Evolutionary conservation across 2,329 filamentous ascomycete genomes (phyloP).

Genomic region (Hymenoscyphus fraxineus): DNA sequence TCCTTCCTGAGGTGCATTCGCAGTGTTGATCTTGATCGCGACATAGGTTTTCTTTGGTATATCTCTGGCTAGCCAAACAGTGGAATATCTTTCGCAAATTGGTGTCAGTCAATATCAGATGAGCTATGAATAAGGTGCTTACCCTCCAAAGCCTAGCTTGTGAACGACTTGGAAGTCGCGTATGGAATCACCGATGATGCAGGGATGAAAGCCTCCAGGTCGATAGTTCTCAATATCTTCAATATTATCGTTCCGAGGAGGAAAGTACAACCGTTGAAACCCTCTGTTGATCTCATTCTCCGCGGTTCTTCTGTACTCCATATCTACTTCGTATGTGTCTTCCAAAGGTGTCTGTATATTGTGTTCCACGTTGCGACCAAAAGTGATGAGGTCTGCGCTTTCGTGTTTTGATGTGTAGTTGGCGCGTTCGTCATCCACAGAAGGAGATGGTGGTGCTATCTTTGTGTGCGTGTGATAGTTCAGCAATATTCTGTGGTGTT

Average conservation of each 20-base stretch:
- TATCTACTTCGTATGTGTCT: background rate
- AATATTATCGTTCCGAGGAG: background rate
- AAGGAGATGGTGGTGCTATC: background rate
- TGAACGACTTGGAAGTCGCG: slow-evolving; percentile 41
- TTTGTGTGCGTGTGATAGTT: too few relatives aligned
- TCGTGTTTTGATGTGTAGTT: background rate
- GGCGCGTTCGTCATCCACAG: background rate
- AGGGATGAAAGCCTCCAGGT: slow-evolving; percentile 42
- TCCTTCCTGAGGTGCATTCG: slow-evolving; percentile 4
- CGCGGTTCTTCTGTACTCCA: background rate
- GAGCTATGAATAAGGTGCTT: background rate
- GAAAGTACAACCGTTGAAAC: background rate
- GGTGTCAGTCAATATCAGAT: background rate
- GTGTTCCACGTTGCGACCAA: too few relatives aligned
- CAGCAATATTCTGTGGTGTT: too few relatives aligned
- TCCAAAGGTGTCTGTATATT: too few relatives aligned
- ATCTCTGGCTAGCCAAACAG: slow-evolving; percentile 44
- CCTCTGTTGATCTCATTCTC: background rate
- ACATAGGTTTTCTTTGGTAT: slow-evolving; percentile 12
- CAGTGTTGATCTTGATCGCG: slow-evolving; percentile 17
- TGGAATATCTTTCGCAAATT: slow-evolving; percentile 35
- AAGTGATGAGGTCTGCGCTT: background rate
- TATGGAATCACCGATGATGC: slow-evolving; percentile 40
- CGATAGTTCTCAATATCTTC: slow-evolving; percentile 22
- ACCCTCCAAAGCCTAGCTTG: slow-evolving; percentile 44